Conservation (phyloP, 2,329 filamentous ascomycete genomes). For the Aspergillus persii region DNA sequence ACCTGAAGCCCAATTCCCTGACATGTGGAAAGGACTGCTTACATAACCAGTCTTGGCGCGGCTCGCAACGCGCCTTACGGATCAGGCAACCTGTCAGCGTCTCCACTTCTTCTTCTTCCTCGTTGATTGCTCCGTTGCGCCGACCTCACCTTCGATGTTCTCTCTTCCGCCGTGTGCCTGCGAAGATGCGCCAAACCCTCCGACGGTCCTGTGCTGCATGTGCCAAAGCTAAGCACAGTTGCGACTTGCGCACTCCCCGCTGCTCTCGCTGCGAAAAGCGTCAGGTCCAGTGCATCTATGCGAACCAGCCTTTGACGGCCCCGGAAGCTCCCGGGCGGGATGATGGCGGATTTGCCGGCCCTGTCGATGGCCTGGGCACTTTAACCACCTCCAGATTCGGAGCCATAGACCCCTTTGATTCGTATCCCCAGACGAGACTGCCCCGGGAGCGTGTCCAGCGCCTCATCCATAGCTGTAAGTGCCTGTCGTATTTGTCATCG, state of each 20-base stretch:
- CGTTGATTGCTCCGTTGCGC: not conserved
- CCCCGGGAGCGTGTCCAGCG: slow-evolving; percentile 52
- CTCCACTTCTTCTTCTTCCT: not conserved
- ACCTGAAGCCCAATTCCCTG: too few relatives aligned
- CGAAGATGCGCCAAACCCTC: slow-evolving; percentile 54
- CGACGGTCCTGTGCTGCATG: slow-evolving; percentile 58
- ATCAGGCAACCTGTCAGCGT: not conserved
- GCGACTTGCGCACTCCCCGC: slow-evolving; percentile 53
- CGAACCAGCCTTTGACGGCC: slow-evolving; percentile 51
- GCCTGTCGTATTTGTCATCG: not conserved
- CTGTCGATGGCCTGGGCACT: slow-evolving; percentile 4
- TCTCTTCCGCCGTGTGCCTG: not conserved
- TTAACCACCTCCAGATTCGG: slow-evolving; percentile 30
- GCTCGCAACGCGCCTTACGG: not conserved
- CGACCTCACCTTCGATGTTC: not conserved
- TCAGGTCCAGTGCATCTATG: slow-evolving; percentile 50
- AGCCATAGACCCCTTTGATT: slow-evolving; percentile 56
- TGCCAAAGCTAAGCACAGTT: slow-evolving; percentile 56
- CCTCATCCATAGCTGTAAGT: slow-evolving; percentile 57
- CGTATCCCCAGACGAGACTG: slow-evolving; percentile 55
- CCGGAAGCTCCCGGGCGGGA: slow-evolving; percentile 13
- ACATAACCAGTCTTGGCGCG: not conserved
- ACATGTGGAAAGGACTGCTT: not conserved
- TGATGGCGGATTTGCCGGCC: slow-evolving; percentile 7
- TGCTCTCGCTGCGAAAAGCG: slow-evolving; percentile 57